These are phyloP conservation scores for Malus hybrid DNA, from an alignment of 331 rosid genomes.

Conservation along the genomic window DNA sequence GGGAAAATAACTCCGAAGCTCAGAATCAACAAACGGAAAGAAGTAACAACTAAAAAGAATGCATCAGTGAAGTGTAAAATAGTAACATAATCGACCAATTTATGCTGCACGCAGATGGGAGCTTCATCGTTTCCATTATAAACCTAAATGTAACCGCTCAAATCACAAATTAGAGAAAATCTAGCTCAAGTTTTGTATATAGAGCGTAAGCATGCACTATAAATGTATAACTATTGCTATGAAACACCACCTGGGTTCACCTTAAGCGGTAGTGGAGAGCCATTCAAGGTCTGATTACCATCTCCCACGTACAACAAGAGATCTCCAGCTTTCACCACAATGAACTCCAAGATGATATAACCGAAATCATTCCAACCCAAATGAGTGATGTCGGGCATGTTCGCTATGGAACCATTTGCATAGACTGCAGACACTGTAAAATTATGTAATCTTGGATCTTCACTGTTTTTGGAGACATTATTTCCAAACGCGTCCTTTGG, in stretches of 20 bases:
- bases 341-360: constrained; percentile 48
- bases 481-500: constrained; percentile 92
- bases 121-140: not conserved
- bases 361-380: constrained; percentile 68
- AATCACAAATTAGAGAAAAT: not conserved
- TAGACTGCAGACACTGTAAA: constrained; percentile 36
- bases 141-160: not conserved
- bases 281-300: constrained; percentile 61
- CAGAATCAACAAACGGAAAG: not conserved
- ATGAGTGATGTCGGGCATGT: constrained; percentile 34
- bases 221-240: not conserved
- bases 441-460: constrained; percentile 41
- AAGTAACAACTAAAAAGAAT: not conserved
- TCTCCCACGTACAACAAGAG: constrained; percentile 46
- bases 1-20: not conserved
- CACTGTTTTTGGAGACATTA: constrained; percentile 33
- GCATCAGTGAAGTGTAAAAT: not conserved
- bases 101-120: not conserved
- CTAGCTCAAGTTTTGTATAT: too few relatives aligned
- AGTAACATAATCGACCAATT: not conserved
- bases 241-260: constrained; percentile 67
- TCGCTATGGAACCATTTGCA: constrained; percentile 50
- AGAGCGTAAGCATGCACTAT: too few relatives aligned
- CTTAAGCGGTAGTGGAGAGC: constrained; percentile 58
- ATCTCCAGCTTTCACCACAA: constrained; percentile 48